Evolutionary conservation across 164 flowering plant species (phyloP), one percentile per base, ranked within the genome.

Genomic region (Berberis vulgaris): DNA sequence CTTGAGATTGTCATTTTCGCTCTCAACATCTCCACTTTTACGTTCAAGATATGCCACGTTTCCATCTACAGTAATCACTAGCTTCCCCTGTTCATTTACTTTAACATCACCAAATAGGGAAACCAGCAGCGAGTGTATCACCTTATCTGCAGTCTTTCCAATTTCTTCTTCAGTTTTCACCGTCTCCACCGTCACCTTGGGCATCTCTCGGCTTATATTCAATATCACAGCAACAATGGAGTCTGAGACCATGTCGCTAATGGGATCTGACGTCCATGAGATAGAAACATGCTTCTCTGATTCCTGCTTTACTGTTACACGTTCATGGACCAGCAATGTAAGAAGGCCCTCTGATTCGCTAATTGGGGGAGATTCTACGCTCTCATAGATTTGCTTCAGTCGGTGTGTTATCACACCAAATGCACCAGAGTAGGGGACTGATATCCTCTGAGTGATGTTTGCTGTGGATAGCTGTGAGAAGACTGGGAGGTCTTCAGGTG

Each of bases 231-330:
- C 96, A 50, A 94, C 86, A 65, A 91, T 59, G 0, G 99, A 94
- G 57, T 94, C 97, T 1, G 94, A 86, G 3, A 94, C 96, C 99
- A 94, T 94, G 69, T 94, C 99, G 61, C 96, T 86, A 8, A 91
- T 81, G 2, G 97, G 99, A 64, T 94, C 94, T n/a, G 97, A 82
- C n/a, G 73, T 46, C 99, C 99, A 94, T 63, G 82, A 89, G 63
- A 94, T 57, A 1, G 97, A 91, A 6, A 94, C 52, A 58, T 89
- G 89, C 68, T 83, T 84, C 44, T 89, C 93, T 1, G 96, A 80
- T 45, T 94, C 99, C 67, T 86, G 95, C 81, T 84, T 94, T 72
- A 94, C 79, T 0, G 91, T 84, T 40, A 91, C 96, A 50, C 85
- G 71, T 12, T 85, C 86, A 59, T 94, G 97, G 54, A 94, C 99